These are phyloP conservation scores for Amanita phalloides DNA, from an alignment of 768 basidiomycete genomes.

Conservation along the genomic window DNA sequence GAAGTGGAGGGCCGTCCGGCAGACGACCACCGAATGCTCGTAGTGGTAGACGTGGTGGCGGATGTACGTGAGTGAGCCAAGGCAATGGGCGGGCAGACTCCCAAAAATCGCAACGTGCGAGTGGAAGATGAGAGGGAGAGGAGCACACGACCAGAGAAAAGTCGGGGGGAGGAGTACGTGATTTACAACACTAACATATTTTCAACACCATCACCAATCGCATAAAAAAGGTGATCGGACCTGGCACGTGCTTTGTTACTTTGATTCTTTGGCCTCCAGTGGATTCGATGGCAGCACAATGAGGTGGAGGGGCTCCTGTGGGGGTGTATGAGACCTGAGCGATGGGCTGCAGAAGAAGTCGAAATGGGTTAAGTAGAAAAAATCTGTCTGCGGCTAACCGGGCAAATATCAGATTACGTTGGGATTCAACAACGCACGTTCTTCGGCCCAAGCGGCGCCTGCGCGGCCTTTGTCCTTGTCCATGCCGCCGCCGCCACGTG, in stretches of 20 bases:
- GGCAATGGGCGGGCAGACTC: background rate
- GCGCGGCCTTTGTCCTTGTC: slow-evolving; percentile 1
- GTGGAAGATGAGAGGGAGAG: background rate
- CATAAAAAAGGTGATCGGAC: slow-evolving; percentile 1
- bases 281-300: background rate
- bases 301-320: background rate
- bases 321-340: background rate
- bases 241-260: background rate
- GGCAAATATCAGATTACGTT: slow-evolving; percentile 23
- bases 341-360: background rate
- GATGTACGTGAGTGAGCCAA: background rate
- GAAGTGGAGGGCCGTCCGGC: slow-evolving; percentile 12
- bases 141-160: background rate
- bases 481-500: background rate
- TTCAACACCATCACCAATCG: background rate
- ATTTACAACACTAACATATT: background rate
- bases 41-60: slow-evolving; percentile 9
- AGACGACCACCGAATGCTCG: slow-evolving; percentile 12
- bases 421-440: slow-evolving; percentile 35
- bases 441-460: slow-evolving; percentile 25
- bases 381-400: slow-evolving; percentile 9
- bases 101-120: background rate
- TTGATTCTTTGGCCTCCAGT: background rate
- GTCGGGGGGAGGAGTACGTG: background rate
- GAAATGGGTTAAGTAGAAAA: slow-evolving; percentile 11